Evolutionary conservation across 2,329 filamentous ascomycete genomes (phyloP).

Genomic region (Alternaria longipes): DNA sequence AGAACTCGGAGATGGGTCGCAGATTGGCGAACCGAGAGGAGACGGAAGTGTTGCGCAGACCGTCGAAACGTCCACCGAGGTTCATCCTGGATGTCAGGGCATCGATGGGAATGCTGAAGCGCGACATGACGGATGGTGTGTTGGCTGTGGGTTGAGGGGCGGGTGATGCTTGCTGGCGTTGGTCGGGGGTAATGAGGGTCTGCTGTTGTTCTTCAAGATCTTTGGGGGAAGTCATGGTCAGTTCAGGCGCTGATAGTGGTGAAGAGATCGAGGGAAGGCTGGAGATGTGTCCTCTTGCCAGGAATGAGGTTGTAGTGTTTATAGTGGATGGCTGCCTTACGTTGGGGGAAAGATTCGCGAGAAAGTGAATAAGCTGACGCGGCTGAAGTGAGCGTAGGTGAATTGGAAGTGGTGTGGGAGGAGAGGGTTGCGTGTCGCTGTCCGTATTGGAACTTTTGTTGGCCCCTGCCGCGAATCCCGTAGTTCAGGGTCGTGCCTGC

Average conservation of each 20-base stretch:
- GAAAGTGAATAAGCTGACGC: slow-evolving; percentile 34
- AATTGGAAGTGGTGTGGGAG: slow-evolving; percentile 2
- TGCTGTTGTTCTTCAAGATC: slow-evolving; percentile 43
- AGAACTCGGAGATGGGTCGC: slow-evolving; percentile 88
- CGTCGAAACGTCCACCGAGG: slow-evolving; percentile 82
- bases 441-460: slow-evolving; percentile 12
- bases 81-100: slow-evolving; percentile 90
- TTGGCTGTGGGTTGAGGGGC: slow-evolving; percentile 13
- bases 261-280: slow-evolving; percentile 8
- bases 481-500: slow-evolving; percentile 19
- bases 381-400: slow-evolving; percentile 27
- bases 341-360: slow-evolving; percentile 22
- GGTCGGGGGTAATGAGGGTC: slow-evolving; percentile 32
- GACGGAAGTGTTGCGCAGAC: slow-evolving; percentile 80
- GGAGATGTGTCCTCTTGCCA: slow-evolving; percentile 44
- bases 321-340: slow-evolving; percentile 43
- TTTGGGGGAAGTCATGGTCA: slow-evolving; percentile 41
- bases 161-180: slow-evolving; percentile 18
- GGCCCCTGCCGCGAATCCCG: slow-evolving; percentile 30
- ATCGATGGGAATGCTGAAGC: slow-evolving; percentile 93
- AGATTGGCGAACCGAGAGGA: slow-evolving; percentile 89
- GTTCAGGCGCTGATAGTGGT: slow-evolving; percentile 33
- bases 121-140: slow-evolving; percentile 68
- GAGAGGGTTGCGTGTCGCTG: slow-evolving; percentile 17
- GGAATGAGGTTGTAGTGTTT: slow-evolving; percentile 13